phyloP scores from a whole-genome alignment of 2,329 filamentous ascomycete species.

The Aspergillus transmontanensis region DNA sequence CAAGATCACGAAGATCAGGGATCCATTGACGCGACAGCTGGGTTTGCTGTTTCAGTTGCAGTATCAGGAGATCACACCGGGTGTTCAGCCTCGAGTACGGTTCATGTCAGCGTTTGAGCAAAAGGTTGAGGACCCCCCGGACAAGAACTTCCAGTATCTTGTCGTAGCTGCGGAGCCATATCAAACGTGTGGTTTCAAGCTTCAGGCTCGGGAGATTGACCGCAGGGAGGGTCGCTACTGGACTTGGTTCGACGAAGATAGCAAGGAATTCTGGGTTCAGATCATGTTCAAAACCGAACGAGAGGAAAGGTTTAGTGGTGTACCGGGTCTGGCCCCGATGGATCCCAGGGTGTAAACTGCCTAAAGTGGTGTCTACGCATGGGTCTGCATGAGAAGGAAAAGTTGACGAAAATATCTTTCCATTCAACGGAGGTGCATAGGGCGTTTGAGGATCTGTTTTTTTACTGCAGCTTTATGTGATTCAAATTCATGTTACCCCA shows the following conservation, averaged over 20 bases:
- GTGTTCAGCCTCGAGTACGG: constrained; percentile 77
- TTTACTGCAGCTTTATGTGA: constrained; percentile 14
- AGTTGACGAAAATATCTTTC: constrained; percentile 9
- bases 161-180: constrained; percentile 96
- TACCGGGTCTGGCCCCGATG: constrained; percentile 63
- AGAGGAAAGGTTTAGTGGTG: constrained; percentile 79
- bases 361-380: not conserved
- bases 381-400: not conserved
- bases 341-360: constrained; percentile 30
- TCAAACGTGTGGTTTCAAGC: constrained; percentile 95
- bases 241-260: constrained; percentile 92
- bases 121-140: constrained; percentile 85
- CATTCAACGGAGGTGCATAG: constrained; percentile 8
- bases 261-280: constrained; percentile 97
- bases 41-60: constrained; percentile 95
- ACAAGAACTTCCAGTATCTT: constrained; percentile 93
- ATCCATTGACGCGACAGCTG: constrained; percentile 83
- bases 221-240: constrained; percentile 85
- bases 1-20: constrained; percentile 94
- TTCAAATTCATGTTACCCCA: constrained; percentile 1
- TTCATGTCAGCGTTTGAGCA: constrained; percentile 99
- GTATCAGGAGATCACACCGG: constrained; percentile 83
- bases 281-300: constrained; percentile 98
- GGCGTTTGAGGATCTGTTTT: constrained; percentile 18
- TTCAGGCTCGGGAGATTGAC: constrained; percentile 91